Evolutionary conservation across 1,284 basidiomycete genomes (phyloP), one percentile per base, ranked within the genome.

Genomic region (Pseudozyma flocculosa): DNA sequence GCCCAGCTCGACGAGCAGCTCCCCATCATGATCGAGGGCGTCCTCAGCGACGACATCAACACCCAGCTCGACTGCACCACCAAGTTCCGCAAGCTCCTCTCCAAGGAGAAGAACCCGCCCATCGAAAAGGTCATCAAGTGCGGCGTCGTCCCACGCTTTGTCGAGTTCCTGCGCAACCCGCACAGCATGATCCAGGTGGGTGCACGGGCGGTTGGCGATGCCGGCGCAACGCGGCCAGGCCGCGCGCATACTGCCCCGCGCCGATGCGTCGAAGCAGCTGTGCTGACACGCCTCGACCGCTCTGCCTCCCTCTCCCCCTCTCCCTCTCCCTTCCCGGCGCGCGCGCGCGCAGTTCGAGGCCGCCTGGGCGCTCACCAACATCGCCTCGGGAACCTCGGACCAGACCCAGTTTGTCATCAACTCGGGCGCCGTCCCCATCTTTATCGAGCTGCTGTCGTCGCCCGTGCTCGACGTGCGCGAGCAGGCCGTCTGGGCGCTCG

Each of bases 311-410:
- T n/a, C n/a, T n/a, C n/a, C n/a, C n/a, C n/a, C n/a, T n/a, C n/a
- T n/a, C n/a, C n/a, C n/a, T n/a, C n/a, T n/a, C n/a, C n/a, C n/a
- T n/a, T n/a, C n/a, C n/a, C n/a, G n/a, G n/a, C n/a, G n/a, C n/a
- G n/a, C n/a, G n/a, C n/a, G n/a, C n/a, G n/a, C n/a, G n/a, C 73
- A 97, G 90, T 98, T 98, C 75, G 94, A 98, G 81, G 94, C 95
- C 48, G 95, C 95, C 8, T 99, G 95, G 95, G 95, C 95, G 41
- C 84, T 99, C 70, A 98, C 95, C 74, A 99, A 99, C 83, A 98
- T 99, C 70, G 95, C 95, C 17, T 98, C 95, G 48, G 95, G 95
- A 45, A 99, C 95, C 34, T 93, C 93, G 30, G 91, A 95, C 68
- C 95, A 99, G 80, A 99, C 93, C 42, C 92, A 96, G 81, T 92